These are phyloP conservation scores for Pythium chondricola DNA, from an alignment of 352 stramenopile species.

Conservation along the genomic window DNA sequence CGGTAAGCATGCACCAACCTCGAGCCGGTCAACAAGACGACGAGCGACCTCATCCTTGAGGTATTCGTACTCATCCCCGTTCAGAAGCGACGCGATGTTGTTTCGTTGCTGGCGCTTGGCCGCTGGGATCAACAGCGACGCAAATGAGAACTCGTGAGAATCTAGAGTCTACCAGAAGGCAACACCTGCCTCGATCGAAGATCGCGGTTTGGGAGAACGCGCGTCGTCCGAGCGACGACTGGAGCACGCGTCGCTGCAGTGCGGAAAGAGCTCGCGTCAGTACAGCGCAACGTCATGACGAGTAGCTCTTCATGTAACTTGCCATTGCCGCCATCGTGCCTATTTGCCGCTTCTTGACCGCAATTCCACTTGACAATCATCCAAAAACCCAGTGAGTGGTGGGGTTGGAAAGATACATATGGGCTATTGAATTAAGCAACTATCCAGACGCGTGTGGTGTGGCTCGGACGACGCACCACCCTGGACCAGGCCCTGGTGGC, in stretches of 20 bases:
- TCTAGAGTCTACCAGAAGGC: background rate
- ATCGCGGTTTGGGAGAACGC: conserved; percentile 45
- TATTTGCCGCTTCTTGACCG: conserved; percentile 1
- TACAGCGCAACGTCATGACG: too few relatives aligned
- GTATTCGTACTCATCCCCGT: conserved; percentile 78
- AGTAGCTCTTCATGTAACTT: background rate
- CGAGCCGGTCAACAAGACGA: conserved; percentile 73
- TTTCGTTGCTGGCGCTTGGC: conserved; percentile 80
- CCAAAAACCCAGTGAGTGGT: conserved; percentile 10
- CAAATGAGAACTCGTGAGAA: background rate
- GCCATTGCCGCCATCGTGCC: background rate
- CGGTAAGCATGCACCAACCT: conserved; percentile 25
- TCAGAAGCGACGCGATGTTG: conserved; percentile 51
- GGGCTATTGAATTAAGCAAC: too few relatives aligned
- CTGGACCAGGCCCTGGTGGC: too few relatives aligned
- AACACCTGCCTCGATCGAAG: conserved; percentile 46
- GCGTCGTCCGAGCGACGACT: conserved; percentile 12
- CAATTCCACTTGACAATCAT: background rate
- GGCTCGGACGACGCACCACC: too few relatives aligned
- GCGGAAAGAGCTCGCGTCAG: too few relatives aligned
- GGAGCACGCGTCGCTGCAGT: background rate
- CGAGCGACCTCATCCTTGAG: conserved; percentile 81
- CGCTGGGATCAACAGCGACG: conserved; percentile 22
- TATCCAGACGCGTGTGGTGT: too few relatives aligned
- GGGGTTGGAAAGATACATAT: too few relatives aligned